phyloP scores from a whole-genome alignment of 257 asterid genomes.

The Ophiorrhiza pumila region DNA sequence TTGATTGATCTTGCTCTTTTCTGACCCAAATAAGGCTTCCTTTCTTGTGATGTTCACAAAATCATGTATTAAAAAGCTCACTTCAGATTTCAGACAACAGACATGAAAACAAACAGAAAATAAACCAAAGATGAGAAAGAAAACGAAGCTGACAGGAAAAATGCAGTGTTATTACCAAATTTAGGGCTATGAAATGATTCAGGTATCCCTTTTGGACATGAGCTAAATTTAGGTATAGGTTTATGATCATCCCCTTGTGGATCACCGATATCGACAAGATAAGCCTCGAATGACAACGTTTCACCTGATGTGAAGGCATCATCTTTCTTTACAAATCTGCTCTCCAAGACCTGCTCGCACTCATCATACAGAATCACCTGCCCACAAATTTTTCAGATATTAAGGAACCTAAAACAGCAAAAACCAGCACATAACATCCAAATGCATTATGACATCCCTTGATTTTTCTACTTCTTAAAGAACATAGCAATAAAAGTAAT shows the following conservation, averaged over 20 bases:
- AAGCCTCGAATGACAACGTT: conserved; percentile 53
- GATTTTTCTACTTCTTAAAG: too few relatives aligned
- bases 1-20: conserved; percentile 34
- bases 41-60: conserved; percentile 30
- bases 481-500: too few relatives aligned
- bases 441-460: too few relatives aligned
- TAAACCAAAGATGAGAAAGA: conserved; percentile 13
- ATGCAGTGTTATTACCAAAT: conserved; percentile 30
- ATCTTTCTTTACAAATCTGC: conserved; percentile 68
- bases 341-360: conserved; percentile 57
- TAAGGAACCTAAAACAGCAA: too few relatives aligned
- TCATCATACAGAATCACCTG: conserved; percentile 83
- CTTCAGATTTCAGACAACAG: neutral
- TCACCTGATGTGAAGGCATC: conserved; percentile 61
- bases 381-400: too few relatives aligned
- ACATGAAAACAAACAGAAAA: conserved; percentile 12
- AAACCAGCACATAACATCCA: too few relatives aligned
- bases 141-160: conserved; percentile 31
- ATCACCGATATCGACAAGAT: conserved; percentile 82
- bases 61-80: conserved; percentile 1
- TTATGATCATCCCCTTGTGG: conserved; percentile 45
- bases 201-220: conserved; percentile 32
- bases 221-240: conserved; percentile 26
- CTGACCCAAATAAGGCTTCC: conserved; percentile 44
- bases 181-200: conserved; percentile 30